Evolutionary conservation across 768 basidiomycete species (phyloP).

Genomic region (Gautieria morchelliformis): DNA sequence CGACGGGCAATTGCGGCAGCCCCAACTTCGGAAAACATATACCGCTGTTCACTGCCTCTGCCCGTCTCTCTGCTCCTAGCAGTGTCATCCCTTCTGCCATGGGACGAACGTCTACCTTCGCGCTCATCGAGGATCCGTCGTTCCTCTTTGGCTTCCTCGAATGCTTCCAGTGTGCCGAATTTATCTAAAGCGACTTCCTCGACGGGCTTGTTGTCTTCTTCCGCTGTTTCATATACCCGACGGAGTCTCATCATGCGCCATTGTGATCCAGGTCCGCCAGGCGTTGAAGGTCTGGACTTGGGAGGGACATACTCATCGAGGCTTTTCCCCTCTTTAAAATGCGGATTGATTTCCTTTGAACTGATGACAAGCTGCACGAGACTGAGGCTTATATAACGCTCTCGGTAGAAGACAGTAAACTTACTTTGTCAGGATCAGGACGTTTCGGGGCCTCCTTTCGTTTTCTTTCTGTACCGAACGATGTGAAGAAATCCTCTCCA

Average conservation of each 20-base stretch:
- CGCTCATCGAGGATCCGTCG: constrained; percentile 78
- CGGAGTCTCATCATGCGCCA: constrained; percentile 99
- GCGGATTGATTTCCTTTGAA: constrained; percentile 51
- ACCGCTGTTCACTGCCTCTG: constrained; percentile 24
- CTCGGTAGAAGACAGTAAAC: constrained; percentile 10
- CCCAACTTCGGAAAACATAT: constrained; percentile 60
- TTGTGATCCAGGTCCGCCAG: constrained; percentile 86
- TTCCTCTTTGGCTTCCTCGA: constrained; percentile 85
- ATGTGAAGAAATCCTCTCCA: constrained; percentile 82
- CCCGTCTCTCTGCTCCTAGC: constrained; percentile 29
- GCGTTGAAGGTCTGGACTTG: constrained; percentile 39
- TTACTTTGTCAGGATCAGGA: constrained; percentile 66
- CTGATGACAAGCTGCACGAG: constrained; percentile 47
- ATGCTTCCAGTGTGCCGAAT: constrained; percentile 77
- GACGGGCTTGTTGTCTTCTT: constrained; percentile 66
- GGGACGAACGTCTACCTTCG: constrained; percentile 40
- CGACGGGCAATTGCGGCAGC: constrained; percentile 29
- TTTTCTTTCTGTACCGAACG: constrained; percentile 66
- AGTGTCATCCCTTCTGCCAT: constrained; percentile 26
- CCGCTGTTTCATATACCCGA: constrained; percentile 80
- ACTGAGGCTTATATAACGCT: constrained; percentile 20
- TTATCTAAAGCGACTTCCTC: constrained; percentile 82
- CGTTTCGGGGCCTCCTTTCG: constrained; percentile 51
- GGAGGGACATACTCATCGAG: constrained; percentile 33
- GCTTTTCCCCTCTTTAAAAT: constrained; percentile 36